Conservation (phyloP, 2,329 filamentous ascomycete species). For the Penicillium sp. region DNA sequence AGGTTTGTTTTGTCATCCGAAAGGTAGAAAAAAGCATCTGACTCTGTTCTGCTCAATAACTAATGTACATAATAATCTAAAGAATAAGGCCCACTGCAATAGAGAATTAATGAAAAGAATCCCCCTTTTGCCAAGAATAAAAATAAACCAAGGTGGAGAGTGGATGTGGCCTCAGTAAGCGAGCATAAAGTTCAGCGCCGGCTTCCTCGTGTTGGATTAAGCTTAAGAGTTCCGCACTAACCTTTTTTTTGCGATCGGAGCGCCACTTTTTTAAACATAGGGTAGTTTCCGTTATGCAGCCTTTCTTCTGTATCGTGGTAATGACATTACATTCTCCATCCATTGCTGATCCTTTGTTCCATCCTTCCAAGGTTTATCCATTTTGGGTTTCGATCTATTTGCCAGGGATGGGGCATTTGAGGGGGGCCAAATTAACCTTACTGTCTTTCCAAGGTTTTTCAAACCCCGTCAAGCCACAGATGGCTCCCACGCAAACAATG, state of each 20-base stretch:
- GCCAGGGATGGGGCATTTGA: slow-evolving; percentile 19
- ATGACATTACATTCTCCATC: neutral
- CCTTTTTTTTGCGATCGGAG: slow-evolving; percentile 34
- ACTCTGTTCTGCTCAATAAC: no score
- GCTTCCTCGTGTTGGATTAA: slow-evolving; percentile 44
- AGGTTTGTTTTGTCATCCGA: neutral
- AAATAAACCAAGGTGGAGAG: slow-evolving; percentile 18
- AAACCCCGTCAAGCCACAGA: slow-evolving; percentile 25
- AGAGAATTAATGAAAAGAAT: slow-evolving; percentile 10
- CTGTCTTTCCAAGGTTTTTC: slow-evolving; percentile 12
- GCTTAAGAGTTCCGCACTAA: slow-evolving; percentile 44
- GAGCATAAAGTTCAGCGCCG: slow-evolving; percentile 36
- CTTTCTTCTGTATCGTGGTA: slow-evolving; percentile 5
- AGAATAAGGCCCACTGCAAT: slow-evolving; percentile 1
- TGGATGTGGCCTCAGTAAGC: slow-evolving; percentile 27
- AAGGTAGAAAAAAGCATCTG: neutral
- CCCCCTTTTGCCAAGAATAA: slow-evolving; percentile 16
- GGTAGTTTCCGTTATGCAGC: slow-evolving; percentile 11
- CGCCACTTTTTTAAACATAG: slow-evolving; percentile 30
- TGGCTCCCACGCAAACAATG: slow-evolving; percentile 15
- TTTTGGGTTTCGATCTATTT: slow-evolving; percentile 4
- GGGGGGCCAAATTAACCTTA: slow-evolving; percentile 22
- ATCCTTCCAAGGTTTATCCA: neutral
- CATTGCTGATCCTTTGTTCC: slow-evolving; percentile 1
- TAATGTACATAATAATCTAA: neutral